These are phyloP conservation scores for Fimicolochytrium jonesii DNA, from an alignment of 192 early-diverging fungal genomes.

Conservation along the genomic window DNA sequence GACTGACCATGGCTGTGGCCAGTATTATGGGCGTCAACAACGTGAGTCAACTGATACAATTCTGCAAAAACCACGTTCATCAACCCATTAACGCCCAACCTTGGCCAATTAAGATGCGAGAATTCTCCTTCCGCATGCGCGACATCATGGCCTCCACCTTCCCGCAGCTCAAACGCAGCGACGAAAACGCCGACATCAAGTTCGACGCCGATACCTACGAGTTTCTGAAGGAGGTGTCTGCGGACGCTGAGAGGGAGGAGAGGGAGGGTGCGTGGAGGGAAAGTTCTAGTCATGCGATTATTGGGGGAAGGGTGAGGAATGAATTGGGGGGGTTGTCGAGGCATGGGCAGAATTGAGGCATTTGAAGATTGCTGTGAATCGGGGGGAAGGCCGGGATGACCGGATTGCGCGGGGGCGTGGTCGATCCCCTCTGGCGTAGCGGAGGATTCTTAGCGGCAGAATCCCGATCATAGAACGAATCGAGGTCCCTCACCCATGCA, in stretches of 20 bases:
- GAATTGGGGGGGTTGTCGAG: constrained; percentile 7
- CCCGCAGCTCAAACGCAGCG: constrained; percentile 24
- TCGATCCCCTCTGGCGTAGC: too few relatives aligned
- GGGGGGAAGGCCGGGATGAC: too few relatives aligned
- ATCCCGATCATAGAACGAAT: too few relatives aligned
- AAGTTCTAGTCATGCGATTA: constrained; percentile 22
- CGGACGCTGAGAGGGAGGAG: constrained; percentile 21
- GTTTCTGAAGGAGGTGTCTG: constrained; percentile 31
- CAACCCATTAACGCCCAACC: too few relatives aligned
- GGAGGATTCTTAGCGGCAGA: too few relatives aligned
- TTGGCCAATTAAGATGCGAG: constrained; percentile 28
- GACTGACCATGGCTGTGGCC: constrained; percentile 31
- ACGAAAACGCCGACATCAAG: constrained; percentile 16
- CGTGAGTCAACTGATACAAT: constrained; percentile 28
- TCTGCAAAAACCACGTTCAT: not conserved
- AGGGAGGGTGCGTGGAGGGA: constrained; percentile 17
- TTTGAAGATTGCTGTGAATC: too few relatives aligned
- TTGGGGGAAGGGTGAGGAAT: constrained; percentile 5
- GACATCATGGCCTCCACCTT: constrained; percentile 15
- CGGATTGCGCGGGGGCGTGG: too few relatives aligned
- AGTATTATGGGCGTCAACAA: constrained; percentile 34
- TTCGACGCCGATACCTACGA: constrained; percentile 32
- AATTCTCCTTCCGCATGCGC: constrained; percentile 34
- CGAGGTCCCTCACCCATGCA: too few relatives aligned
- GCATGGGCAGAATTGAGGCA: constrained; percentile 4